phyloP scores from a whole-genome alignment of 2,329 filamentous ascomycete genomes.

The Pezicula carpinea region DNA sequence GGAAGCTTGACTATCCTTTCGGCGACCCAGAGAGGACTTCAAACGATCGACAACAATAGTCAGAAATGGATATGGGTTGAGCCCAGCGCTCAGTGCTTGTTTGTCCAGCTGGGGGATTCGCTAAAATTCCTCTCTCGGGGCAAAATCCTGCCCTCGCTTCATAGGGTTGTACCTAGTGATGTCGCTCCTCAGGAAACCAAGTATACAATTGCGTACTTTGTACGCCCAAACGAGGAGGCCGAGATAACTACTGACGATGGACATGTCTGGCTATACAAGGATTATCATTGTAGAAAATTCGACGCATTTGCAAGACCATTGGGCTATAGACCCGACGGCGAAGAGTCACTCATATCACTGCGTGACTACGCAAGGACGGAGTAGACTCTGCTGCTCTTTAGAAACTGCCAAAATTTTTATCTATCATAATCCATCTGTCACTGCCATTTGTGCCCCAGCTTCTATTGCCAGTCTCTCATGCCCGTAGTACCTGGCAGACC shows the following conservation, averaged over 20 bases:
- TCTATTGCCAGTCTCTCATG: background rate
- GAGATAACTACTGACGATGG: constrained; percentile 1
- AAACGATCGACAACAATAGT: background rate
- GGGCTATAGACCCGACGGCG: background rate
- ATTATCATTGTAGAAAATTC: constrained; percentile 3
- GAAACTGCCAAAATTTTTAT: background rate
- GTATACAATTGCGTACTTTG: constrained; percentile 1
- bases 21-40: constrained; percentile 1
- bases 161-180: constrained; percentile 2
- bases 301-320: constrained; percentile 2
- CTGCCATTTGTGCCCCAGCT: background rate
- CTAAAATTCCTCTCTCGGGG: constrained; percentile 1
- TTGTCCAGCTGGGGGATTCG: constrained; percentile 1
- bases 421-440: background rate
- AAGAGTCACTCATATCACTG: constrained; percentile 2
- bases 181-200: constrained; percentile 1
- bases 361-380: background rate
- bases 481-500: background rate
- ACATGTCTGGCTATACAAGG: constrained; percentile 2
- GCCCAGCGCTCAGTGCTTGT: background rate
- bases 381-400: background rate
- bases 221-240: background rate
- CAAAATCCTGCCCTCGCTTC: constrained; percentile 1
- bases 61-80: constrained; percentile 2
- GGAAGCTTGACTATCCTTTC: constrained; percentile 1